Evolutionary conservation across 768 basidiomycete genomes (phyloP), one percentile per base, ranked within the genome.

Genomic region (Termitomyces sp.): DNA sequence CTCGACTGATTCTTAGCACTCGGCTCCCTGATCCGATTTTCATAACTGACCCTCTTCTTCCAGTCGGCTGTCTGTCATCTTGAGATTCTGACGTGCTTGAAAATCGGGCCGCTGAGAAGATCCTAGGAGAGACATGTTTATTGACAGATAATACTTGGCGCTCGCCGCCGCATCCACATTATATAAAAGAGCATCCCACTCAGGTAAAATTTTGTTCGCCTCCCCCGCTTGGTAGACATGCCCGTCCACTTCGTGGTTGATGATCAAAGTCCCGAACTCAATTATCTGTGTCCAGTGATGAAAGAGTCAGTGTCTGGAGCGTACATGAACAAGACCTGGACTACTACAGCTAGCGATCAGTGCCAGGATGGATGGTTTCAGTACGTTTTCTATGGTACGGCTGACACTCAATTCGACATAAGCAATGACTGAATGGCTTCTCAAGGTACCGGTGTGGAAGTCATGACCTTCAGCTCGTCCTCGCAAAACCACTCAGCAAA

Each of bases 271-370:
- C 45, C 62, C 1, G 65, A 67, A 34, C 59, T 78, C 61, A 61
- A 70, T 30, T 78, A 76, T 59, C 68, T 76, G 13, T 78, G 77
- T 58, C 68, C 72, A 12, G 67, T 73, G 3, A 62, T 66, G 13
- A 68, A 74, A 41, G 68, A 76, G 46, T 59, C 55, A 8, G 72
- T 76, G 11, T 60, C 67, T 33, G 73, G 74, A 22, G 65, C 73
- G 18, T 77, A 74, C 62, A 73, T 70, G 59, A 74, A 73, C 60
- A 71, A 73, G 59, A 76, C 75, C 4, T 77, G 77, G 76, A 73
- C 75, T 9, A 69, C 71, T 13, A 69, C 73, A 37, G 62, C 68
- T 22, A 66, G 65, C 51, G 61, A 65, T 34, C 58, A 61, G 22
- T 78, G 78, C 39, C 63, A 55, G 27, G 65, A 68, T 51, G 76